Evolutionary conservation across 2,329 filamentous ascomycete species (phyloP).

Genomic region (Orbilia blumenaviensis): DNA sequence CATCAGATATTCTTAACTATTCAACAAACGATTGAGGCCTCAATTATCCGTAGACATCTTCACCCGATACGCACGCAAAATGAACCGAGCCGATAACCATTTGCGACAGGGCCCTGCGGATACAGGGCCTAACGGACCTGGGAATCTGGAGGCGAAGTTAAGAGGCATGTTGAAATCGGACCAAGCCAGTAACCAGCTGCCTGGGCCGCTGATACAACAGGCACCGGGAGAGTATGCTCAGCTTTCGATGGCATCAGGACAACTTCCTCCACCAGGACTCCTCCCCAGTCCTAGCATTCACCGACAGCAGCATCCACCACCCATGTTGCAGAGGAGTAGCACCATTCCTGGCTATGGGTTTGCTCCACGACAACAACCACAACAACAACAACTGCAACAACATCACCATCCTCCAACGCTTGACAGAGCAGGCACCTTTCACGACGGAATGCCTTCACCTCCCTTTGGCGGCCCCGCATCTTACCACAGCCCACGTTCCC

Average conservation of each 20-base stretch:
- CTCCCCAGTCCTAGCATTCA: conserved; percentile 41
- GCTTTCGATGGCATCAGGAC: conserved; percentile 12
- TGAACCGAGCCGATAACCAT: conserved; percentile 5
- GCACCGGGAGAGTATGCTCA: conserved; percentile 5
- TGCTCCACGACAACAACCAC: background rate
- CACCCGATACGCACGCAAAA: background rate
- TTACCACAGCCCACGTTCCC: conserved; percentile 24
- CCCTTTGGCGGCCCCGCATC: conserved; percentile 1
- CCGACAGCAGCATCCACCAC: conserved; percentile 30
- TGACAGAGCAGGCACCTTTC: conserved; percentile 32
- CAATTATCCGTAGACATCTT: background rate
- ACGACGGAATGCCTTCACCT: background rate
- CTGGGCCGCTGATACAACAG: background rate
- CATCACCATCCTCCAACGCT: conserved; percentile 11
- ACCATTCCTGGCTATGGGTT: conserved; percentile 23
- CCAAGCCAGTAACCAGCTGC: background rate
- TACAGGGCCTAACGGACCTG: background rate
- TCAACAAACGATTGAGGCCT: conserved; percentile 47
- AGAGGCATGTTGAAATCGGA: conserved; percentile 34
- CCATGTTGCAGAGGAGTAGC: conserved; percentile 35
- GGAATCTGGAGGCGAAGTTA: conserved; percentile 40
- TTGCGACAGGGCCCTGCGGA: conserved; percentile 13
- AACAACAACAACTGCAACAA: too few relatives aligned
- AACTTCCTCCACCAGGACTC: conserved; percentile 21
- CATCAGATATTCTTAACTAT: conserved; percentile 32